Evolutionary conservation across 257 asterid species (phyloP), one percentile per base, ranked within the genome.

Genomic region (Craterostigma plantagineum): DNA sequence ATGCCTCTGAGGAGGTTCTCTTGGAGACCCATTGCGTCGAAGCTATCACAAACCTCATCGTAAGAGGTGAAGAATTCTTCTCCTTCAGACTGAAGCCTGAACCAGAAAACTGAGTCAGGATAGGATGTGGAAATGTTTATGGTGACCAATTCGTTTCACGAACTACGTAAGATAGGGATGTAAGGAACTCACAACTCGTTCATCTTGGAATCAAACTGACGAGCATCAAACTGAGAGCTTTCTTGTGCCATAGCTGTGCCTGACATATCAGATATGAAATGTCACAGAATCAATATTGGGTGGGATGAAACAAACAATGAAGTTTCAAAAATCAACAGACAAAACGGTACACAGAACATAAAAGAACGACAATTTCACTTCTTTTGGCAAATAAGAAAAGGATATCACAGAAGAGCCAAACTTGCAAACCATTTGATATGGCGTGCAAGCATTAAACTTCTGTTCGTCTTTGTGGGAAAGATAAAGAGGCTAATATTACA

Each of bases 161-260:
- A n/a, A n/a, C n/a, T n/a, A 23, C 14, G 23, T 9, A 18, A 10
- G 13, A 49, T 6, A 35, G 10, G 13, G 35, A 50, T 13, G 18
- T 27, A 7, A 12, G 23, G 16, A 46, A 57, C 86, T 64, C 53
- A 76, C 92, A 76, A 18, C 34, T 73, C 83, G 43, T 43, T 66
- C 92, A 83, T 78, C 72, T 57, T 73, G 0, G 81, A 39, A 42
- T 79, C 91, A 18, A 7, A 79, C 51, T 79, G 83, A 34, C 62
- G 68, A 18, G 75, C 49, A 69, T 79, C 93, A 59, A 73, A 79
- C 33, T 73, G 81, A 0, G 85, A 58, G 55, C 82, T 91, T 58
- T 76, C 92, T n/a, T 64, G 61, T 56, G 78, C 81, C 58, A 59
- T 47, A 34, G 75, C 81, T 66, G 79, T 11, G 17, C 9, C 10